Evolutionary conservation across 371 early-diverging fungal species (phyloP).

Genomic region (Syncephalastrum monosporum): DNA sequence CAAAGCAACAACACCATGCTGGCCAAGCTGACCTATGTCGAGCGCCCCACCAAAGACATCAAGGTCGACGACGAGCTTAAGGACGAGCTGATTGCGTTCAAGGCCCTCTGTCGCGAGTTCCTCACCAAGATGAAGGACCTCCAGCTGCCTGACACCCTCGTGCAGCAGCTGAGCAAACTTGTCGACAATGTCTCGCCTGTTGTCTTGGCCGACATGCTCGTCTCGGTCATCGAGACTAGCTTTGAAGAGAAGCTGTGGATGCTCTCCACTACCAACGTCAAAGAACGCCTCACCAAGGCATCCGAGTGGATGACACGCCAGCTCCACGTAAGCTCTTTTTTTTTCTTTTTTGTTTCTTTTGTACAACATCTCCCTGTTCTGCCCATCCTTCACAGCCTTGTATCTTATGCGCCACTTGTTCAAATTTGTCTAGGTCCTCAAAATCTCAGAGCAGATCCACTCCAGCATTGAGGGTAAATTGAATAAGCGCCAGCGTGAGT

Average conservation of each 20-base stretch:
- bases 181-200: constrained; percentile 61
- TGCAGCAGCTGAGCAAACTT: constrained; percentile 62
- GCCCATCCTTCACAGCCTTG: neutral
- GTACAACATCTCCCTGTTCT: too few relatives aligned
- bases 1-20: constrained; percentile 16
- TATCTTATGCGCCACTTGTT: too few relatives aligned
- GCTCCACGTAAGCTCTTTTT: constrained; percentile 48
- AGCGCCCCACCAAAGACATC: constrained; percentile 39
- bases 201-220: constrained; percentile 69
- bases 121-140: constrained; percentile 63
- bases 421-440: constrained; percentile 47
- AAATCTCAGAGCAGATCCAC: constrained; percentile 76
- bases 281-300: constrained; percentile 52
- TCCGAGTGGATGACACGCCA: constrained; percentile 68
- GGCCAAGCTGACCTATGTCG: constrained; percentile 25
- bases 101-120: constrained; percentile 58
- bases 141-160: constrained; percentile 59
- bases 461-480: constrained; percentile 71
- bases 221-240: constrained; percentile 67
- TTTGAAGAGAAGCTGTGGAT: constrained; percentile 69
- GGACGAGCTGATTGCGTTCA: constrained; percentile 46
- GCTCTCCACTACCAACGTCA: constrained; percentile 56
- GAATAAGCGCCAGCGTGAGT: constrained; percentile 78
- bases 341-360: too few relatives aligned
- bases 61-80: constrained; percentile 41